Percentiles rank a stretch among this genome's conserved stretches.
Conservation (phyloP, 2,329 filamentous ascomycete species). For the Aspergillus neoniger region DNA sequence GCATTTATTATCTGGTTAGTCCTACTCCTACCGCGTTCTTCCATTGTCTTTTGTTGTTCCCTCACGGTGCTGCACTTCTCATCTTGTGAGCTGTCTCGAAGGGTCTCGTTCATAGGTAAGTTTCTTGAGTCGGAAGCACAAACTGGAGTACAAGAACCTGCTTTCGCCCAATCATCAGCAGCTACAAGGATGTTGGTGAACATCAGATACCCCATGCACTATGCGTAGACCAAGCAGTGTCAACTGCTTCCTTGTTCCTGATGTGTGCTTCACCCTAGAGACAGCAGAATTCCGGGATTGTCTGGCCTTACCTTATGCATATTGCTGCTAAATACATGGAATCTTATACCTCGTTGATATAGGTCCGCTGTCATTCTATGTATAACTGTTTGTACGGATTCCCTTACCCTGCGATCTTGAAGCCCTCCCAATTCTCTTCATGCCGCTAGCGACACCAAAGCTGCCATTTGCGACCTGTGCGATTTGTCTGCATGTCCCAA, state of each 20-base stretch:
- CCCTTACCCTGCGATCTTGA: conserved; percentile 6
- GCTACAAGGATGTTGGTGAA: neutral
- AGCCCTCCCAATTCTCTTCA: conserved; percentile 9
- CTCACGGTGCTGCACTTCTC: neutral
- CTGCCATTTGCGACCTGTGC: neutral
- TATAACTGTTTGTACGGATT: conserved; percentile 48
- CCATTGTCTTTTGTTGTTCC: conserved; percentile 9
- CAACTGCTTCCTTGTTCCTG: neutral
- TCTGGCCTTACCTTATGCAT: neutral
- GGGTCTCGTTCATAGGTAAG: conserved; percentile 3
- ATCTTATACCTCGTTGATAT: conserved; percentile 36
- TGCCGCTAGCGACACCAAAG: conserved; percentile 11
- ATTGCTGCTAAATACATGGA: conserved; percentile 14
- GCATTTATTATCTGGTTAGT: conserved; percentile 51
- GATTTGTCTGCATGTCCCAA: conserved; percentile 3
- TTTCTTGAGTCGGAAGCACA: neutral
- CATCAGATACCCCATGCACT: neutral
- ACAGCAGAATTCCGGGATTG: neutral
- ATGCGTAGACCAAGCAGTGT: neutral
- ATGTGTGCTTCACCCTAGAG: neutral
- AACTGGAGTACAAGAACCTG: neutral
- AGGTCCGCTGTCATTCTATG: conserved; percentile 50
- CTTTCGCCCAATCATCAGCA: neutral
- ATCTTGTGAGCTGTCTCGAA: conserved; percentile 4
- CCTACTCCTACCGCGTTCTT: neutral